Evolutionary conservation across 139 green algal genomes (phyloP), one percentile per base, ranked within the genome.

Genomic region (Astrephomene gubernaculifera): DNA sequence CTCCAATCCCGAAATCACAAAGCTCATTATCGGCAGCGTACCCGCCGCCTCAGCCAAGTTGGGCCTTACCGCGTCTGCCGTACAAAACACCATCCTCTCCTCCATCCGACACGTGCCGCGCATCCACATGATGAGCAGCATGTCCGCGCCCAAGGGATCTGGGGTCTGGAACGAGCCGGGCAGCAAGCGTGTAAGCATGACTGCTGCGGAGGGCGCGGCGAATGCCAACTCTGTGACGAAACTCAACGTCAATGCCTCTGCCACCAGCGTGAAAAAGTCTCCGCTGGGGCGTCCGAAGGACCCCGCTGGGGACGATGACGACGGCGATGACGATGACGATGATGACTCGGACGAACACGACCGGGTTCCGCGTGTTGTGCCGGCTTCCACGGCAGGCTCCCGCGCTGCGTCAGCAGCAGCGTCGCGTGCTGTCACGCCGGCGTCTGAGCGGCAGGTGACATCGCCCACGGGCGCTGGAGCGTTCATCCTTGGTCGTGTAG

Each of bases 1-100:
- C 70, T 61, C 41, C 27, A 91, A 91, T 82, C 71, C 87, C 12
- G 87, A 91, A 63, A 87, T 91, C 78, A 88, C 83, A 38, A 91
- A 88, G 64, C 82, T 91, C 78, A 91, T 91, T 78, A 67, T 88
- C 35, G 54, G 61, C 22, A 83, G 52, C 75, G 72, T 90, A 27
- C 38, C 36, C 8, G 12, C 7, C 39, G 17, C 25, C 52, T 65
- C 70, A 1, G 87, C 41, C 45, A 81, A 71, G 49, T 61, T 90
- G 35, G 87, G 87, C 44, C 87, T 90, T 22, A 87, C 79, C 8
- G 87, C 81, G 7, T 90, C 87, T 0, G 81, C 79, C 27, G 70
- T 89, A 6, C 79, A 84, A 38, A 83, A 83, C 43, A 52, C 60
- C 7, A 69, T 83, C 21, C 76, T 83, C 39, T 83, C 76, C 8